Base-by-base conservation (phyloP, 2,329 filamentous ascomycete genomes). In the Fusarium pseudonygamai region DNA sequence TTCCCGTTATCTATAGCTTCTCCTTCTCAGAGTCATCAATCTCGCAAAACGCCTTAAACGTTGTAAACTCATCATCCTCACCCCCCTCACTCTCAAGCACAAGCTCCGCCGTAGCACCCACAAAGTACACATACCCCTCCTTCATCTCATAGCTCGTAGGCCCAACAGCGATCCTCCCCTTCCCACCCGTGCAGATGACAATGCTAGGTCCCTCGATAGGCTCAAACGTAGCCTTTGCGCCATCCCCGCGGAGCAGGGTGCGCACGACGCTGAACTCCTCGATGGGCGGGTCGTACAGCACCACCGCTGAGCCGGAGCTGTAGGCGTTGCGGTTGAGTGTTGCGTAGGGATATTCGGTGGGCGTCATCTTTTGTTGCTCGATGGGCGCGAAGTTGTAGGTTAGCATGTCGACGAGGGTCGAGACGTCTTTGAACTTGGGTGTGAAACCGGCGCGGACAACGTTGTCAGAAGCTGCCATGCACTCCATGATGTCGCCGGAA, bases 401-500 rank as follows among this genome's bases (percentile, higher is more conserved):
- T 75, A 99, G 85, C 92, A 97, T 97, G 70, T 91, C 88, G 39
- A 96, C 94, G 16, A 99, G 87, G 1, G 95, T 98, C 60, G 91
- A 85, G 28, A 98, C 94, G 77, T 99, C 96, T 85, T 98, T 98
- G 88, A 97, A 99, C 82, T 99, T 99, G 63, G 96, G 96, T 0
- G 96, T 99, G 83, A 99, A 96, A 47, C 96, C 96, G 0, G 96
- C 96, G 63, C 96, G 94, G 58, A 99, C 95, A 40, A 99, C 96
- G 75, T 99, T 99, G 87, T 99, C 96, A n/a, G 94, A 97, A 14
- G 94, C 93, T 1, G 96, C 96, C 96, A 99, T 99, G 86, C 96
- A 99, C 84, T 99, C 96, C 81, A 99, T 95, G 76, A 99, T 97
- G 79, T 99, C 96, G 67, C 94, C 94, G 6, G 92, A 94, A 47